Base-by-base conservation (phyloP, 2,329 filamentous ascomycete species). In the Claviceps cyperi region DNA sequence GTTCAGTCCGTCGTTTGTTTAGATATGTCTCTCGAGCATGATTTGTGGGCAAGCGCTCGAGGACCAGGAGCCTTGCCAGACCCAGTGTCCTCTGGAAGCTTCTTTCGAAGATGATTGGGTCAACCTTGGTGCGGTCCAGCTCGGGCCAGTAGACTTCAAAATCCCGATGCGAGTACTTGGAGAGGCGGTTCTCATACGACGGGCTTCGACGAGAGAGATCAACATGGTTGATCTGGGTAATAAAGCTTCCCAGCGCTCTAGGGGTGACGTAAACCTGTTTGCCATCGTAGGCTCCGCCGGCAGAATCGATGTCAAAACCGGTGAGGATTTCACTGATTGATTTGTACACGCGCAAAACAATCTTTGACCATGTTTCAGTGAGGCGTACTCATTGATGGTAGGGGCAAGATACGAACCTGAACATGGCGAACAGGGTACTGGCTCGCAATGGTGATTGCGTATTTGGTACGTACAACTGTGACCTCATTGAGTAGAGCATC, bases 261-360 rank as follows among this genome's bases (percentile, higher is more conserved):
- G 88, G 88, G 2, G 83, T 81, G 22, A 80, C 80, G 60, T 83
- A 94, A 17, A 94, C 86, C 59, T 92, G 84, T 35, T 32, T 35
- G 37, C 88, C 88, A 62, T 92, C 80, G 57, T 85, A 94, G 3
- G 86, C 86, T 22, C 81, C 84, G 53, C 86, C 86, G 1, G 86
- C 84, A 61, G 84, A 89, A 61, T 92, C 87, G 46, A 94, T 87
- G 58, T 94, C 88, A 57, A 94, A 94, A 0, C 88, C 88, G 3
- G 87, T 88, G 22, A 94, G 73, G 37, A 94, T 90, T 62, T 94
- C 86, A 1, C 85, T 83, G 44, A 94, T 69, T 0, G 83, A 89
- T 59, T 87, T 86, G 70, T 94, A 94, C 38, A 92, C 80, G 37
- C 87, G 83, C 32, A 94, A 73, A 21, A 94, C 87, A 57, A 94